These are phyloP conservation scores for Dipodascopsis tothii DNA, from an alignment of 805 yeast species.

Conservation along the genomic window DNA sequence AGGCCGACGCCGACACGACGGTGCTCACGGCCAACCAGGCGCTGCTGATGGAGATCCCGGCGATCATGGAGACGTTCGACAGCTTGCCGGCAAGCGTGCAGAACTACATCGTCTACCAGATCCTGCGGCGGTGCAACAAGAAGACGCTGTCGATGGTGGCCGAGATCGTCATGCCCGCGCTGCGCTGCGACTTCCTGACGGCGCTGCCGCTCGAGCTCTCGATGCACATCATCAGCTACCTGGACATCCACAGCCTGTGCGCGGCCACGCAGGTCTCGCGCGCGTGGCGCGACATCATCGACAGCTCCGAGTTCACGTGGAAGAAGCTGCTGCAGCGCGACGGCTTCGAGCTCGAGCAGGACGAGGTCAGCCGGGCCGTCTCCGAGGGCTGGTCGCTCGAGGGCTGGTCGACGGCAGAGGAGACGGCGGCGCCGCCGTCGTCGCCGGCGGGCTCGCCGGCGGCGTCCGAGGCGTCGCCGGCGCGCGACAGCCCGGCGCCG, in stretches of 20 bases:
- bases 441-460: neutral
- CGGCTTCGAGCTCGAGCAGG: conserved; percentile 44
- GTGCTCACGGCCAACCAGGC: conserved; percentile 6
- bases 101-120: conserved; percentile 44
- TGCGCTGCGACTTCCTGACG: conserved; percentile 66
- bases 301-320: conserved; percentile 63
- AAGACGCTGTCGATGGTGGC: conserved; percentile 54
- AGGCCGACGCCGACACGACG: neutral
- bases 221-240: conserved; percentile 51
- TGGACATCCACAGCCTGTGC: conserved; percentile 58
- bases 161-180: conserved; percentile 43
- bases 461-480: neutral
- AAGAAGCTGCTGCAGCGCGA: conserved; percentile 54
- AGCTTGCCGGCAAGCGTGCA: conserved; percentile 40
- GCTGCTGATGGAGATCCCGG: conserved; percentile 24
- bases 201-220: conserved; percentile 70
- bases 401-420: conserved; percentile 9
- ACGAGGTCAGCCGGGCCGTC: conserved; percentile 38
- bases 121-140: conserved; percentile 54
- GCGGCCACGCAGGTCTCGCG: conserved; percentile 57
- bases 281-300: conserved; percentile 62
- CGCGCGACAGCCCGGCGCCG: too few species aligned
- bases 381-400: conserved; percentile 29
- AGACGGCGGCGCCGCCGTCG: neutral
- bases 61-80: conserved; percentile 30